Evolutionary conservation across 257 asterid genomes (phyloP).

Genomic region (Solanum phureja): DNA sequence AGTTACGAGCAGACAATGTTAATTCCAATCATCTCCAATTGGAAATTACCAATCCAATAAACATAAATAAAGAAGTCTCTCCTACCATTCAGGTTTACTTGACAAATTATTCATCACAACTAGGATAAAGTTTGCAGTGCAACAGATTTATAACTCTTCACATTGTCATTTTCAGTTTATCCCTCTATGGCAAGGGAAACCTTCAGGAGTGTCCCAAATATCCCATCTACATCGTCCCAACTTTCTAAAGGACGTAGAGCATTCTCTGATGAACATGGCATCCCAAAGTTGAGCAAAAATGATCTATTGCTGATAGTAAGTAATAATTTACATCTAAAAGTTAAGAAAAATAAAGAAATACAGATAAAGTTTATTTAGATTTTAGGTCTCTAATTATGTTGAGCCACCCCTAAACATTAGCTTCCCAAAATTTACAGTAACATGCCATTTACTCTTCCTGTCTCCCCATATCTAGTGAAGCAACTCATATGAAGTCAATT

Average conservation of each 20-base stretch:
- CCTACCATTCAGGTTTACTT: background rate
- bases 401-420: background rate
- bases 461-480: background rate
- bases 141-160: background rate
- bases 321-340: too few relatives aligned
- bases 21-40: background rate
- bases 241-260: background rate
- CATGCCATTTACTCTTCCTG: background rate
- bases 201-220: background rate
- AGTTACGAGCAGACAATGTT: background rate
- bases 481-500: background rate
- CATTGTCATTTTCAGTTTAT: background rate
- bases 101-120: background rate
- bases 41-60: background rate
- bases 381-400: background rate
- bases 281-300: background rate
- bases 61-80: background rate
- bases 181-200: background rate
- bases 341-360: background rate
- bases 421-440: background rate
- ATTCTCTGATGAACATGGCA: background rate
- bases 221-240: background rate
- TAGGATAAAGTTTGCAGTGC: background rate
- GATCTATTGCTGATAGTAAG: background rate
- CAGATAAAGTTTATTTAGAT: background rate